phyloP scores from a whole-genome alignment of 768 basidiomycete genomes.

The Lactarius evosmus region DNA sequence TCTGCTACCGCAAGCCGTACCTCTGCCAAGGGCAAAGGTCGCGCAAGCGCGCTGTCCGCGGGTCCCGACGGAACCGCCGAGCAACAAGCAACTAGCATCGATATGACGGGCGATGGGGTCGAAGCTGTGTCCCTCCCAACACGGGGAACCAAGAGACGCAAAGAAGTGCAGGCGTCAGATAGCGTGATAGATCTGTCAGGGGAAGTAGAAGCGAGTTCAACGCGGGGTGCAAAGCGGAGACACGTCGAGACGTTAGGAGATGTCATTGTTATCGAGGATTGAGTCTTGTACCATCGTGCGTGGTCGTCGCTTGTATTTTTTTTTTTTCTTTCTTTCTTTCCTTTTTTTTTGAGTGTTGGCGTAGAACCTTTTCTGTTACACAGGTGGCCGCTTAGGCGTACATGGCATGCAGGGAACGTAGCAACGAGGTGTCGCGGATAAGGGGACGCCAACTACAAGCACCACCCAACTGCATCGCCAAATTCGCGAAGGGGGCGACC shows the following conservation, averaged over 20 bases:
- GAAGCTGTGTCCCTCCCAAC: conserved; percentile 6
- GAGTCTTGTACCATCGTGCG: conserved; percentile 12
- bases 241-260: conserved; percentile 23
- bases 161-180: conserved; percentile 7
- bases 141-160: conserved; percentile 26
- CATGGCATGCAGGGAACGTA: background rate
- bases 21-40: conserved; percentile 26
- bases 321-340: background rate
- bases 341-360: background rate
- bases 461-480: conserved; percentile 63
- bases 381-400: conserved; percentile 12
- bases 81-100: conserved; percentile 13
- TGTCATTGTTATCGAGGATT: conserved; percentile 29
- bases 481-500: conserved; percentile 61
- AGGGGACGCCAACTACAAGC: conserved; percentile 38
- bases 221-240: conserved; percentile 25
- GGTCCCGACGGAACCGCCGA: conserved; percentile 1
- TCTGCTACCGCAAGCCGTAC: background rate
- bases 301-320: conserved; percentile 7
- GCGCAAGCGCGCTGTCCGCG: conserved; percentile 9
- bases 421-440: background rate
- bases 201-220: conserved; percentile 20
- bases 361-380: background rate
- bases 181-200: conserved; percentile 20
- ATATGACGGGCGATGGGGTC: conserved; percentile 21